phyloP scores from a whole-genome alignment of 2,329 filamentous ascomycete genomes.

The Leptographium flavum region DNA sequence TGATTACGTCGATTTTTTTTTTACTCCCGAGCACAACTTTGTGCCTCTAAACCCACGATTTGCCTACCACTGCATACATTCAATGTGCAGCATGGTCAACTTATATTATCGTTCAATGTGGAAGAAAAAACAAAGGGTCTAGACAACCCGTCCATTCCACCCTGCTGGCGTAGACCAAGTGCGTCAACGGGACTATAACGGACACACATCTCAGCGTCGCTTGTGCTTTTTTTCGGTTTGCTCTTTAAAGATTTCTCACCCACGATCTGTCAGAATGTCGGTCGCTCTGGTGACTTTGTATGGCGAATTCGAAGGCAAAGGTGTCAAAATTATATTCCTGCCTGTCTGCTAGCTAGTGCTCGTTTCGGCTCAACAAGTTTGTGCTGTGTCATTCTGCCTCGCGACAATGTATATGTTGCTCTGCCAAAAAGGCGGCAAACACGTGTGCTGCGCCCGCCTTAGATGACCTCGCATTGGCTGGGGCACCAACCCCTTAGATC shows the following conservation, averaged over 20 bases:
- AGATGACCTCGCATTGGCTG: neutral
- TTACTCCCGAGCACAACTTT: neutral
- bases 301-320: too few species aligned
- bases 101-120: constrained; percentile 43
- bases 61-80: constrained; percentile 46
- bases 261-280: too few species aligned
- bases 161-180: constrained; percentile 43
- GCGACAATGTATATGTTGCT: too few species aligned
- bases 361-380: too few species aligned
- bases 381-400: too few species aligned
- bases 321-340: too few species aligned
- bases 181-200: constrained; percentile 50
- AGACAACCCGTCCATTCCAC: constrained; percentile 56
- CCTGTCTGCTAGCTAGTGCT: too few species aligned
- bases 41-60: constrained; percentile 19
- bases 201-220: constrained; percentile 33
- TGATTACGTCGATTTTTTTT: neutral
- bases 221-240: neutral
- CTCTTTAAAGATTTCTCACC: too few species aligned
- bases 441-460: neutral
- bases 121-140: constrained; percentile 48
- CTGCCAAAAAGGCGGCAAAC: neutral
- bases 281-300: too few species aligned
- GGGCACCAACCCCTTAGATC: neutral
- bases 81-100: constrained; percentile 46